Conservation (phyloP, 177 flowering plant genomes). For the Vitis hybrid region DNA sequence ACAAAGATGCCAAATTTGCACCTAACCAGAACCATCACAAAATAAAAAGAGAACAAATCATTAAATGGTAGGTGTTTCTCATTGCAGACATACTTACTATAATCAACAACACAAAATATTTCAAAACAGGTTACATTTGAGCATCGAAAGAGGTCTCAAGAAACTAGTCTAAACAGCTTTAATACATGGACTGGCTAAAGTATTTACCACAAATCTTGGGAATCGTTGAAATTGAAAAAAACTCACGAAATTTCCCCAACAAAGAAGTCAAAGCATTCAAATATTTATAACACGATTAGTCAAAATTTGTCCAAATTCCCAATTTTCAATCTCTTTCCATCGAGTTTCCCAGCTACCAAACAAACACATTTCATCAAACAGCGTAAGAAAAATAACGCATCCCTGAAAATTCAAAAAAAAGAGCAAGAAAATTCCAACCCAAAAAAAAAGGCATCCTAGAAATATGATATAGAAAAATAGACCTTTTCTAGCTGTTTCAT, state of each 20-base stretch:
- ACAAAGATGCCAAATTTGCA: background rate
- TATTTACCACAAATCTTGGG: background rate
- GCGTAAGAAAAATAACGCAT: too few relatives aligned
- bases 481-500: constrained; percentile 99
- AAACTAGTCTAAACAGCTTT: background rate
- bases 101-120: background rate
- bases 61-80: background rate
- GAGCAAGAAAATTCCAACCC: too few relatives aligned
- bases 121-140: background rate
- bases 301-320: too few relatives aligned
- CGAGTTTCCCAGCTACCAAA: too few relatives aligned
- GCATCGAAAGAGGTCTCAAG: background rate
- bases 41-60: background rate
- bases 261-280: too few relatives aligned
- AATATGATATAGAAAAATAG: background rate
- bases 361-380: too few relatives aligned
- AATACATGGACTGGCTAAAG: background rate
- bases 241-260: too few relatives aligned
- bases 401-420: too few relatives aligned
- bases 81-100: background rate
- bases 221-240: background rate
- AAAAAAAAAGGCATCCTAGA: background rate
- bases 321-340: too few relatives aligned
- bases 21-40: background rate
- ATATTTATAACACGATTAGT: too few relatives aligned